Percentiles rank a stretch among this genome's conserved stretches.
These are phyloP conservation scores for Trichodelitschia bisporula DNA, from an alignment of 495 filamentous ascomycete species.

Conservation along the genomic window DNA sequence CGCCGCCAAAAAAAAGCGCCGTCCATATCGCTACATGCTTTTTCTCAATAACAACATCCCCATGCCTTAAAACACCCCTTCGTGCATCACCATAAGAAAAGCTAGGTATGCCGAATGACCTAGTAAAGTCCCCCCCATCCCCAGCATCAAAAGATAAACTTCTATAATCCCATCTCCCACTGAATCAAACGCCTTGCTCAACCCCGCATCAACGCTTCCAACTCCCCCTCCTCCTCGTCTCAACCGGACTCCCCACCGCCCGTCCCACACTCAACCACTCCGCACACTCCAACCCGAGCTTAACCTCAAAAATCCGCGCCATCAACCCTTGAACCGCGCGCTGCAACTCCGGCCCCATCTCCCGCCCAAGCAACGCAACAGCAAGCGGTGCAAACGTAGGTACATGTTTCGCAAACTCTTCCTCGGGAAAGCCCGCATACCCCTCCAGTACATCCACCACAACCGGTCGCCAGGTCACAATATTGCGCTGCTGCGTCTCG, in stretches of 20 bases:
- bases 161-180: too few species aligned
- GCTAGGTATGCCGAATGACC: too few species aligned
- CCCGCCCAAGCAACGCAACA: constrained; percentile 61
- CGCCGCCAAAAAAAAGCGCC: too few species aligned
- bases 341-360: constrained; percentile 55
- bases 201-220: too few species aligned
- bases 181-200: too few species aligned
- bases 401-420: constrained; percentile 59
- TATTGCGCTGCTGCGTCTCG: constrained; percentile 85
- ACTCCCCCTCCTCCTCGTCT: too few species aligned
- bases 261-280: not conserved
- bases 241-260: not conserved
- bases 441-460: constrained; percentile 96
- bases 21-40: too few species aligned
- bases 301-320: constrained; percentile 59
- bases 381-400: constrained; percentile 63
- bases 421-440: constrained; percentile 65
- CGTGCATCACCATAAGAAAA: too few species aligned
- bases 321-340: constrained; percentile 50
- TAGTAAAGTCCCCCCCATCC: too few species aligned
- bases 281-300: constrained; percentile 30
- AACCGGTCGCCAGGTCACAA: constrained; percentile 86
- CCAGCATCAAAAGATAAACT: too few species aligned
- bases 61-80: too few species aligned
- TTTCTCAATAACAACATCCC: too few species aligned